These are phyloP conservation scores for Porphyra umbilicalis DNA, from an alignment of 31 red algal species.

Conservation along the genomic window DNA sequence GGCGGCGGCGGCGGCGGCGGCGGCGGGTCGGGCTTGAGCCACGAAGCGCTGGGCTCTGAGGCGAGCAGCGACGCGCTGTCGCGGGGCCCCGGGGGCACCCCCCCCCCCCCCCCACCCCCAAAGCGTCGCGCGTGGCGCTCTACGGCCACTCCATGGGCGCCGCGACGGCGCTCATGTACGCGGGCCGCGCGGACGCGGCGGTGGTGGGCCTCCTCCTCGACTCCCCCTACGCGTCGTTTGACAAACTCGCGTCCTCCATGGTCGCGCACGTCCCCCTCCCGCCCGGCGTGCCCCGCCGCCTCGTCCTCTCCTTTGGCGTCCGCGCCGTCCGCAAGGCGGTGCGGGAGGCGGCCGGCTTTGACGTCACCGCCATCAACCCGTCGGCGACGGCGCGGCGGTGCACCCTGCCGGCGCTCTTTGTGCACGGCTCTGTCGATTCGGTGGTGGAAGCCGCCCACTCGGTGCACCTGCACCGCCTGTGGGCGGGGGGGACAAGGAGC, in stretches of 20 bases:
- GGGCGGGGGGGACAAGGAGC: conserved; percentile 45
- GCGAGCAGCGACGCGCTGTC: not conserved
- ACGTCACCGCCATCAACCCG: conserved; percentile 71
- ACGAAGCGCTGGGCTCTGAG: not conserved
- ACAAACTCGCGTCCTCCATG: conserved; percentile 74
- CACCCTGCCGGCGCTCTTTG: conserved; percentile 41
- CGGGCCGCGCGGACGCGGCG: conserved; percentile 6
- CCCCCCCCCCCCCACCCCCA: not conserved
- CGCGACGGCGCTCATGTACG: conserved; percentile 82
- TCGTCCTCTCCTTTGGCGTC: conserved; percentile 60
- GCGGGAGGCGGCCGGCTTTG: conserved; percentile 55
- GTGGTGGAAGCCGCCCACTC: conserved; percentile 63
- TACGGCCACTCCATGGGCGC: conserved; percentile 89
- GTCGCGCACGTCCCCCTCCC: conserved; percentile 63
- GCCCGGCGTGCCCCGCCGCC: conserved; percentile 36
- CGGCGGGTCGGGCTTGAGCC: too few species aligned
- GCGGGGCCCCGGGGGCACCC: not conserved
- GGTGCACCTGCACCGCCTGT: conserved; percentile 36
- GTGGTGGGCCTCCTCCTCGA: conserved; percentile 56
- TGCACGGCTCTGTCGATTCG: conserved; percentile 62
- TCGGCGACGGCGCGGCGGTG: conserved; percentile 30
- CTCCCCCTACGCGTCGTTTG: conserved; percentile 69
- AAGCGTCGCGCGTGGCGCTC: conserved; percentile 30
- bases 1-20: not conserved
- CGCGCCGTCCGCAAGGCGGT: conserved; percentile 68